phyloP scores from a whole-genome alignment of 2,329 filamentous ascomycete species.

The Aureobasidium sp. region DNA sequence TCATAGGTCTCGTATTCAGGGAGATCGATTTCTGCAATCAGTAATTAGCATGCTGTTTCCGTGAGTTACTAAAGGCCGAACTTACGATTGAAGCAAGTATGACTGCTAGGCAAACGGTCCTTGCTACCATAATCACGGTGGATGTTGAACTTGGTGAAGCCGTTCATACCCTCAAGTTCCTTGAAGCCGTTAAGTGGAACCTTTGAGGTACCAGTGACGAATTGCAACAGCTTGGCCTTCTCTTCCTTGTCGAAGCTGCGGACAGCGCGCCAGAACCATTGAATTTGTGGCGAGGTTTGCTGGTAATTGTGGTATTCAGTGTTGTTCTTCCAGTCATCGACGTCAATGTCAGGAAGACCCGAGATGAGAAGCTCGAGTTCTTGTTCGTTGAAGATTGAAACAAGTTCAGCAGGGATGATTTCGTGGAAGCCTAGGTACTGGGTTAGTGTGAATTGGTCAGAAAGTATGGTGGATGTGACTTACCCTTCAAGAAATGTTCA shows the following conservation, averaged over 20 bases:
- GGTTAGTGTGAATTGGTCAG: background rate
- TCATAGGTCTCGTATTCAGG: slow-evolving; percentile 98
- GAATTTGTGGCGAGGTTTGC: slow-evolving; percentile 87
- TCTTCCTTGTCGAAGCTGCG: slow-evolving; percentile 99
- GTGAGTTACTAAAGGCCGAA: slow-evolving; percentile 23
- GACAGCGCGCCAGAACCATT: slow-evolving; percentile 99
- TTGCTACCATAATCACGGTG: slow-evolving; percentile 97
- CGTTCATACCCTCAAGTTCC: slow-evolving; percentile 98
- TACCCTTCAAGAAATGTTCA: slow-evolving; percentile 81
- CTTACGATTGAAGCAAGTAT: slow-evolving; percentile 99
- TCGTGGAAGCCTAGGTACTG: slow-evolving; percentile 73
- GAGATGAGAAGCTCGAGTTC: slow-evolving; percentile 95
- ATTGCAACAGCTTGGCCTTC: slow-evolving; percentile 91
- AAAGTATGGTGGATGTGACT: background rate
- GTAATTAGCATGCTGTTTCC: slow-evolving; percentile 27
- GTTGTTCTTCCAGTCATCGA: slow-evolving; percentile 99
- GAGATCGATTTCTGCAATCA: slow-evolving; percentile 74
- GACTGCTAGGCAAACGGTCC: slow-evolving; percentile 87
- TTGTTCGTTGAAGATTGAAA: slow-evolving; percentile 98
- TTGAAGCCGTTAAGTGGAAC: slow-evolving; percentile 98
- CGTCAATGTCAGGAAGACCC: slow-evolving; percentile 90
- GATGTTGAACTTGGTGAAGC: slow-evolving; percentile 95
- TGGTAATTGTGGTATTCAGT: slow-evolving; percentile 98
- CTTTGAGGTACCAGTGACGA: slow-evolving; percentile 97
- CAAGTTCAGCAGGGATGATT: slow-evolving; percentile 87